These are phyloP conservation scores for Dactylis glomerata DNA, from an alignment of 176 grass and related monocot species.

Conservation along the genomic window DNA sequence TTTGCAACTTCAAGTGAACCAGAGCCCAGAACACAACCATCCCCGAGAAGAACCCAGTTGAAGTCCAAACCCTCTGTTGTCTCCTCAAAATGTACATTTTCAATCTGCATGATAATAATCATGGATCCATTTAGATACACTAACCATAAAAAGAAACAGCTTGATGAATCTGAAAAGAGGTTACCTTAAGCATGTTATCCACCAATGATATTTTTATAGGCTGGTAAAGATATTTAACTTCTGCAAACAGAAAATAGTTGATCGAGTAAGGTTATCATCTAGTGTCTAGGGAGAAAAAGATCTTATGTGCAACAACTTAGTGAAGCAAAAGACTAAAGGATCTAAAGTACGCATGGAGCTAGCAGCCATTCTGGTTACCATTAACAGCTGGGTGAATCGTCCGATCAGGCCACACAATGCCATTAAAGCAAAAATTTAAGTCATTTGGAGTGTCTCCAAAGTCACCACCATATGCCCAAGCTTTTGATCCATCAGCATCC, in stretches of 20 bases:
- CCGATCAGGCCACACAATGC: constrained; percentile 91
- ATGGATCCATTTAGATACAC: constrained; percentile 8
- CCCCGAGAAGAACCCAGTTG: constrained; percentile 72
- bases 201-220: constrained; percentile 65
- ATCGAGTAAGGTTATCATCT: constrained; percentile 20
- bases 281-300: background rate
- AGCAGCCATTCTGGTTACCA: constrained; percentile 43
- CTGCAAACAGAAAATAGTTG: constrained; percentile 50
- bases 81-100: constrained; percentile 69
- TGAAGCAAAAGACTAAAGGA: background rate
- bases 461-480: constrained; percentile 95
- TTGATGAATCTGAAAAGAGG: background rate
- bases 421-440: constrained; percentile 92
- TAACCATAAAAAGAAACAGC: constrained; percentile 7
- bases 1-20: constrained; percentile 54
- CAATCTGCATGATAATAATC: constrained; percentile 51
- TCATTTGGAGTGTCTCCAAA: constrained; percentile 94
- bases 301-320: background rate
- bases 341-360: background rate
- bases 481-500: constrained; percentile 57
- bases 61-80: constrained; percentile 76
- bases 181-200: constrained; percentile 72
- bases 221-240: constrained; percentile 95
- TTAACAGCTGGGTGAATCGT: constrained; percentile 85
- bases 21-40: constrained; percentile 66